Evolutionary conservation across 192 early-diverging fungal species (phyloP).

Genomic region (Podila minutissima): DNA sequence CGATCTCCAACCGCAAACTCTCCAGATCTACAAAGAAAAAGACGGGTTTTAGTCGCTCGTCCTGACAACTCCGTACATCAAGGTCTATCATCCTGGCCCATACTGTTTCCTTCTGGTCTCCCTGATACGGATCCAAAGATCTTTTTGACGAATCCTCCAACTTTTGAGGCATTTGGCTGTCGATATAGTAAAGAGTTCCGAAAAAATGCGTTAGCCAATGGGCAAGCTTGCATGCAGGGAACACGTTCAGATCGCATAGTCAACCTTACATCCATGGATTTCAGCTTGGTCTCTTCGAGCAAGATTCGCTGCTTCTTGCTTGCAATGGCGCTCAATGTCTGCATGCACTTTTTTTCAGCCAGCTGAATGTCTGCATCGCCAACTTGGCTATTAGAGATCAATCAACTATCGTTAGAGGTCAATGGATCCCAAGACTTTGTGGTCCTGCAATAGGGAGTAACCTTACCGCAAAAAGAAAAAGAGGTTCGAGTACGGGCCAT

Average conservation of each 20-base stretch:
- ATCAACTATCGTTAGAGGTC: background rate
- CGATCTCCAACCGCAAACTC: slow-evolving; percentile 60
- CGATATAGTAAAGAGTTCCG: background rate
- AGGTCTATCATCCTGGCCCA: slow-evolving; percentile 18
- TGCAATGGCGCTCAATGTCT: slow-evolving; percentile 71
- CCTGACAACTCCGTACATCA: background rate
- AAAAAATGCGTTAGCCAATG: too few species aligned
- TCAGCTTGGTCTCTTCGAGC: slow-evolving; percentile 28
- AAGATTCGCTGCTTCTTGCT: slow-evolving; percentile 73
- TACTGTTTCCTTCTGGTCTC: slow-evolving; percentile 25
- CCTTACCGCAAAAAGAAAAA: slow-evolving; percentile 81
- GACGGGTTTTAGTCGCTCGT: background rate
- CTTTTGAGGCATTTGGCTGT: slow-evolving; percentile 48
- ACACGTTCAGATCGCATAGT: background rate
- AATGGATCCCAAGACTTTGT: too few species aligned
- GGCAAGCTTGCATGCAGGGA: too few species aligned
- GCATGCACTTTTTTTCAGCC: slow-evolving; percentile 75
- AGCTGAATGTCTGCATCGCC: slow-evolving; percentile 59
- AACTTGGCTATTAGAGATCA: slow-evolving; percentile 43
- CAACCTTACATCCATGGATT: slow-evolving; percentile 16
- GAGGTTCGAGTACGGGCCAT: slow-evolving; percentile 88
- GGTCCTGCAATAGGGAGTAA: background rate
- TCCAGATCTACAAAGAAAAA: slow-evolving; percentile 51
- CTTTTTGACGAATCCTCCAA: slow-evolving; percentile 66
- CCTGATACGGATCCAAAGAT: slow-evolving; percentile 57